Base-by-base conservation (phyloP, 768 basidiomycete genomes). In the Galerina marginata region DNA sequence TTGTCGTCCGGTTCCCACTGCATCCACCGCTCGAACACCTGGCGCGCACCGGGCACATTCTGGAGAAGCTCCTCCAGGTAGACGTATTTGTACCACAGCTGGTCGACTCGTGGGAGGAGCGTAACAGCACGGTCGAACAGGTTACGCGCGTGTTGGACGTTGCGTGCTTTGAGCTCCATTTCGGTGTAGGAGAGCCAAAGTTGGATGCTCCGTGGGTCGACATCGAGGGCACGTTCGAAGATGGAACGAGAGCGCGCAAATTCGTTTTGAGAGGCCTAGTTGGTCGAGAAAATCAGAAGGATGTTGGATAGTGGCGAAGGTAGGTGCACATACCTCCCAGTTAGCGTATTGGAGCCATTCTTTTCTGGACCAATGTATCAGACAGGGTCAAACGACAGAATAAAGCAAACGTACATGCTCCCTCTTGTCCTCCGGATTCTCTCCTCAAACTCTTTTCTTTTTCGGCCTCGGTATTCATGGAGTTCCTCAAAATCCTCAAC, bases 1-100 rank as follows among this genome's bases (percentile, higher is more conserved):
- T 98, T 98, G 85, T 99, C 97, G 68, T 99, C 96, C 0, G 97
- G 97, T 72, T 99, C 97, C 97, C 97, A 99, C 65, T 93, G 86
- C 95, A 99, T 96, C 97, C 97, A 99, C 47, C 97, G 86, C 74
- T 99, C 97, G 63, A 99, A 99, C 56, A 99, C 94, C 72, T 99
- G 96, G 9, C 97, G 88, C 1, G 96, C 95, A 40, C 97, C 97
- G 1, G 96, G 87, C 36, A 99, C 90, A 70, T 99, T 99, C 68
- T 96, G 91, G 11, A 99, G 84, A 2, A 99, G 85, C 72, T 99
- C 97, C 71, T 99, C 97, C 56, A 99, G 86, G 75, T 97, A 98
- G 60, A 99, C 96, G 58, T 98, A 99, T 74, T 98, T 98, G 85
- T 99, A 99, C 97, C 97, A 99, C 6, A 99, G 83, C 71, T 96